These are phyloP conservation scores for Talaromyces stipitatus DNA, from an alignment of 495 filamentous ascomycete genomes.

Conservation along the genomic window DNA sequence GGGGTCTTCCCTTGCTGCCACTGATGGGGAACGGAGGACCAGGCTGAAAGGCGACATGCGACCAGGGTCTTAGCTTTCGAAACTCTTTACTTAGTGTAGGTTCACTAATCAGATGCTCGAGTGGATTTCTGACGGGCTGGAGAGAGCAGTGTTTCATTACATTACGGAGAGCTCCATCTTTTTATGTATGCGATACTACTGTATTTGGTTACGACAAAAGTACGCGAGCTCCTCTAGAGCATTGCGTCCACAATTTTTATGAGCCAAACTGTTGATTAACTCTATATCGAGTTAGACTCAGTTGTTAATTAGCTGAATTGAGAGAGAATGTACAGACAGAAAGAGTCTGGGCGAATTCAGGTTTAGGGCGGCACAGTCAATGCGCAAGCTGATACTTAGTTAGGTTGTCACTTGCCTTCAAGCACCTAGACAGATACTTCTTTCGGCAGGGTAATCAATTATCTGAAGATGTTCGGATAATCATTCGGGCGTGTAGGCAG, in stretches of 20 bases:
- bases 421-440: neutral
- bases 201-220: neutral
- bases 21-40: neutral
- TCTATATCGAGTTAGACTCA: neutral
- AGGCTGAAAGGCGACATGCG: constrained; percentile 7
- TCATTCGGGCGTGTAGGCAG: neutral
- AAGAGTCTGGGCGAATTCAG: neutral
- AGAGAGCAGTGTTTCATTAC: neutral
- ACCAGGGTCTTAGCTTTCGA: neutral
- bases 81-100: neutral
- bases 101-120: neutral
- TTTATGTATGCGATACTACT: neutral
- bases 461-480: neutral
- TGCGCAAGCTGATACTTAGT: neutral
- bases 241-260: neutral
- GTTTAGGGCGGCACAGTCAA: constrained; percentile 3
- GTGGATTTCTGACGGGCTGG: neutral
- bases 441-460: neutral
- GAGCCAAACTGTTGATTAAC: neutral
- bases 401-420: neutral
- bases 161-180: neutral
- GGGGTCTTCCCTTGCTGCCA: neutral
- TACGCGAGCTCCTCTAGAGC: no score
- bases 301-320: neutral
- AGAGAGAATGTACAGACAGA: neutral